A percentile compares a stretch with the other conserved stretches of the same genome.
Conservation (phyloP, 257 asterid species). For the Eustoma russellianum region DNA sequence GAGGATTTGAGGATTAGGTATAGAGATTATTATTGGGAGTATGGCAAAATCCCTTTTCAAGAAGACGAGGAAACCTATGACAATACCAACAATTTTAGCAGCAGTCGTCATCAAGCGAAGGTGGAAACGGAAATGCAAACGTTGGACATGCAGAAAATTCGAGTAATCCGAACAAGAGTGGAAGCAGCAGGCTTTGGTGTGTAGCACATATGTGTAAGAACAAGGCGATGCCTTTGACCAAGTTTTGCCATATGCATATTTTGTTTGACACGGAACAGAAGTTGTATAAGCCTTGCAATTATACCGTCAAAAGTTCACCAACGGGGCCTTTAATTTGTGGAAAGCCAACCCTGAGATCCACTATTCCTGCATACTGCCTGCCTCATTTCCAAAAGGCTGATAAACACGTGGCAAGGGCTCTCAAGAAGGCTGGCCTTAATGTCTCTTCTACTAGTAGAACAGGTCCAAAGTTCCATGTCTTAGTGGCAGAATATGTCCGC, state of each 20-base stretch:
- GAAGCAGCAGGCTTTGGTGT: slow-evolving; percentile 19
- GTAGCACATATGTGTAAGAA: slow-evolving; percentile 42
- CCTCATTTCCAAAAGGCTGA: slow-evolving; percentile 76
- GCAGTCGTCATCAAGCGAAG: slow-evolving; percentile 2
- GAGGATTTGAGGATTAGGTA: slow-evolving; percentile 60
- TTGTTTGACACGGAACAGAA: slow-evolving; percentile 61
- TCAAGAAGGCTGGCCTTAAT: slow-evolving; percentile 72
- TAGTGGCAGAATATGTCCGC: slow-evolving; percentile 51
- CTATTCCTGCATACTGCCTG: slow-evolving; percentile 72
- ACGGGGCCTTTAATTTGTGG: slow-evolving; percentile 81
- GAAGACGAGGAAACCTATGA: slow-evolving; percentile 47
- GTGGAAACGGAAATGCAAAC: slow-evolving; percentile 5
- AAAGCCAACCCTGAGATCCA: slow-evolving; percentile 77
- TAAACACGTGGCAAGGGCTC: slow-evolving; percentile 64
- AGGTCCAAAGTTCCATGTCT: slow-evolving; percentile 74
- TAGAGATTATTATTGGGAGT: slow-evolving; percentile 66
- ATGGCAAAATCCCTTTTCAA: slow-evolving; percentile 59
- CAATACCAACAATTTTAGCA: not conserved
- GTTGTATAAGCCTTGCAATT: slow-evolving; percentile 78
- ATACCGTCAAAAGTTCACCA: slow-evolving; percentile 65
- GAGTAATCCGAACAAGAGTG: not conserved
- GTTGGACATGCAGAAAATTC: not conserved
- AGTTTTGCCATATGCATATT: slow-evolving; percentile 64
- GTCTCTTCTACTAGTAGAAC: slow-evolving; percentile 58
- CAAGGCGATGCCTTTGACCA: slow-evolving; percentile 53